A percentile compares a stretch with the other conserved stretches of the same genome.
Evolutionary conservation across 78 protist genomes (phyloP).

Genomic region (Diacronema lutheri): DNA sequence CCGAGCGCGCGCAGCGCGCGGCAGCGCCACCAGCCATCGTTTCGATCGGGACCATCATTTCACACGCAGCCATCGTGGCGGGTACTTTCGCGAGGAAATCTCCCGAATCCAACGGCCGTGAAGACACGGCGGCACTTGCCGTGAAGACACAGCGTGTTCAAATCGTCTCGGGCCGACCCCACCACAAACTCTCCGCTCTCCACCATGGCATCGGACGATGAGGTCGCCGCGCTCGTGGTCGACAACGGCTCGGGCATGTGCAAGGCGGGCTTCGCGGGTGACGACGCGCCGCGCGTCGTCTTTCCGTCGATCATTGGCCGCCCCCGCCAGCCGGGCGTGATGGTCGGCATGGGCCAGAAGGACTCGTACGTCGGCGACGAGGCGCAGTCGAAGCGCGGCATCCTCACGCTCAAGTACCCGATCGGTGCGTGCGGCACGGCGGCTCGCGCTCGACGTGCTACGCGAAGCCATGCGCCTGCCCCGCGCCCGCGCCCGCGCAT

Average conservation of each 20-base stretch:
- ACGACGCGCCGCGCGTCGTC: constrained; percentile 58
- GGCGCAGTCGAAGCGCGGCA: constrained; percentile 21
- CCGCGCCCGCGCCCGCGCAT: not conserved
- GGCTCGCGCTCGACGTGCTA: not conserved
- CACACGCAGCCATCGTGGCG: too few species aligned
- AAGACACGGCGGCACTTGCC: too few species aligned
- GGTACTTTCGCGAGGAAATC: too few species aligned
- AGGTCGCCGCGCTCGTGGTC: constrained; percentile 37
- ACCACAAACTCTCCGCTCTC: too few species aligned
- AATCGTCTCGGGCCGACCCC: too few species aligned
- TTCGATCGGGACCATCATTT: too few species aligned
- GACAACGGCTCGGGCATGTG: constrained; percentile 59
- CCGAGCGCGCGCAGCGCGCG: too few species aligned
- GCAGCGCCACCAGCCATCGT: too few species aligned
- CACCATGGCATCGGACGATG: not conserved
- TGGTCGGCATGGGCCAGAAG: constrained; percentile 13
- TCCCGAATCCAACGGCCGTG: too few species aligned
- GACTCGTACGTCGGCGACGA: constrained; percentile 35
- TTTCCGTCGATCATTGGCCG: constrained; percentile 80
- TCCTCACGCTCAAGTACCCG: constrained; percentile 35
- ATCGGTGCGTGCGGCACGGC: too few species aligned
- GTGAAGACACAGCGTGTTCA: too few species aligned
- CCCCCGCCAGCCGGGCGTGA: constrained; percentile 70
- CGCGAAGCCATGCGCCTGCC: not conserved
- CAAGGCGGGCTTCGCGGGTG: constrained; percentile 71